Conservation (phyloP, 2,329 filamentous ascomycete genomes). For the Botrytis pseudocinerea region DNA sequence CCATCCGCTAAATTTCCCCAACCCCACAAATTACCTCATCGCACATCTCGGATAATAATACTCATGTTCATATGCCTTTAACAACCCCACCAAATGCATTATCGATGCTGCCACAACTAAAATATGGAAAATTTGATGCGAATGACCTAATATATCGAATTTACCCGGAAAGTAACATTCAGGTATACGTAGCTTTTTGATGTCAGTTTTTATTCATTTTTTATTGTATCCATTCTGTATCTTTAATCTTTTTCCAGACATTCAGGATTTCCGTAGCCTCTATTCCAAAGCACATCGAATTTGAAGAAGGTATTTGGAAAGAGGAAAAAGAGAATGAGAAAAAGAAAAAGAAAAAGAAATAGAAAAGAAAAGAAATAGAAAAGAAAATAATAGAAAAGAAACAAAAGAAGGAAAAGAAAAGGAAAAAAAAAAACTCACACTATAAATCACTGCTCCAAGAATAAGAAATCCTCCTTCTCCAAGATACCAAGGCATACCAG, state of each 20-base stretch:
- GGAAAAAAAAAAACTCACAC: conserved; percentile 18
- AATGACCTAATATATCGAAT: conserved; percentile 34
- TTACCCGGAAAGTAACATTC: conserved; percentile 29
- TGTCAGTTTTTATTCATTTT: background rate
- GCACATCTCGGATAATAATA: conserved; percentile 20
- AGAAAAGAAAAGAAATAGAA: background rate
- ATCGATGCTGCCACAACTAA: conserved; percentile 27
- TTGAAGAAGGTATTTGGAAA: too few relatives aligned
- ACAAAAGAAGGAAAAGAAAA: background rate
- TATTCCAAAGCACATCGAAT: background rate
- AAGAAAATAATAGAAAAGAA: too few relatives aligned
- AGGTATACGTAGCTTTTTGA: conserved; percentile 27
- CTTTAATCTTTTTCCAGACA: background rate
- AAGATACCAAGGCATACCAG: conserved; percentile 31
- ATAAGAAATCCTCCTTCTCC: conserved; percentile 27
- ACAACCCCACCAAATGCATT: conserved; percentile 21
- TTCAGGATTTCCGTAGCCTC: too few relatives aligned
- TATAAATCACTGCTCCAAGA: conserved; percentile 22
- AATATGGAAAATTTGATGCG: conserved; percentile 36
- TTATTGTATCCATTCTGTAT: background rate
- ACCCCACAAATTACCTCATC: background rate
- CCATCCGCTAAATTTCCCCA: background rate
- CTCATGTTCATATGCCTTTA: conserved; percentile 17
- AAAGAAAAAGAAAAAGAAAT: background rate
- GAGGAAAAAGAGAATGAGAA: background rate